Evolutionary conservation across 169 alveolate species (phyloP), one percentile per base, ranked within the genome.

Genomic region (Cystoisospora suis): DNA sequence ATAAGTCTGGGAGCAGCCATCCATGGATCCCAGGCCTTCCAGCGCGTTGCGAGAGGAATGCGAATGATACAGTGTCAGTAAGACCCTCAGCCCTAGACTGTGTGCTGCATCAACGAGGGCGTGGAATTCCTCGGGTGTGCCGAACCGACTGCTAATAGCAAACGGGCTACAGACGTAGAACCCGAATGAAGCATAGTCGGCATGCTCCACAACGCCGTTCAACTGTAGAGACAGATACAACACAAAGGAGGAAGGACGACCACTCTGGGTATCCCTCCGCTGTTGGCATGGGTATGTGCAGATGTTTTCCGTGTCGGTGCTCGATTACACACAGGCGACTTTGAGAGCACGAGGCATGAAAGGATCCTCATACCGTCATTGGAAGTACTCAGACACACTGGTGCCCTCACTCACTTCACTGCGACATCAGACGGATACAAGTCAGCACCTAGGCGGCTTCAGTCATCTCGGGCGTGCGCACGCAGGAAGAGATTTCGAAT

Each of bases 41-140:
- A 94, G 85, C 15, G 96, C 97, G 93, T 97, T 97, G 53, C 94
- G 91, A 44, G 97, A 94, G 0, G 98, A 97, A 95, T 97, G 98
- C 34, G 97, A 95, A 86, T 97, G 98, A 65, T 96, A 96, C 34
- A 96, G 88, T 88, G 96, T 98, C 94, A 97, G 94, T 56, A 97
- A 87, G 40, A 97, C 97, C 59, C 86, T 85, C 56, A 97, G 81
- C 36, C 98, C 98, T 72, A 81, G 58, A 5, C 94, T 93, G 91
- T 97, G 99, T 70, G 98, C 98, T 40, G 94, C 90, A 88, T 97
- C 99, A 45, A 97, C 94, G 88, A 97, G 86, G 75, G 94, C 93
- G 87, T 95, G 97, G 44, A 97, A 95, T 85, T 97, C 99, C 92
- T 97, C 98, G 20, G 98, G 98, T 3, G 97, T 97, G 49, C 99